Evolutionary conservation across 2,329 filamentous ascomycete genomes (phyloP), one percentile per base, ranked within the genome.

Genomic region (Xylaria sp.): DNA sequence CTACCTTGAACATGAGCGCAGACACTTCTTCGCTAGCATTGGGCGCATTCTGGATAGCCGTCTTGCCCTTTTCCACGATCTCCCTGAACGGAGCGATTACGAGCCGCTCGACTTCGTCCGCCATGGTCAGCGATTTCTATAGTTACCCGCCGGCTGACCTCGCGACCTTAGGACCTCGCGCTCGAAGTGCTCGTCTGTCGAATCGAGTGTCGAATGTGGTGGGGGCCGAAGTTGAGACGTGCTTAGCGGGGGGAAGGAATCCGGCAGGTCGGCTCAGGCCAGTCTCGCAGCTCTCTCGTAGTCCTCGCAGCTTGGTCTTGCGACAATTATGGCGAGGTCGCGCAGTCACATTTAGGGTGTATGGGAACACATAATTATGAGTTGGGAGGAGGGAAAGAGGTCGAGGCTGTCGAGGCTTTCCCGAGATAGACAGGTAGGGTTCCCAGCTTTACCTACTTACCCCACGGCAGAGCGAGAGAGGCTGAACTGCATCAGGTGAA

Each of bases 21-120:
- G 64, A 60, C 8, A 62, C 62, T 39, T 75, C 69, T 20, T 72
- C 65, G 50, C 74, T 71, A 38, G 69, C 75, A 19, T 58, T 60
- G 13, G 68, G 59, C 8, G 78, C 78, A 72, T 82, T 82, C 21
- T 74, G 71, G 44, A 77, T 63, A 0, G 81, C 80, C 9, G 63
- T 54, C 29, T 70, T 76, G 26, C 76, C 80, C 70, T 81, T 82
- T 40, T 79, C 76, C 47, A 81, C 75, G 50, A 83, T 76, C 41
- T 83, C 79, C 48, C 69, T 73, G 61, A 83, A 84, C 22, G 80
- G 79, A 34, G 72, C 72, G 22, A 82, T 68, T 37, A 82, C 76
- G 42, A 83, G 75, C 47, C 65, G 63, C 29, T 71, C 69, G 54
- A 67, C 66, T 59, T 70, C 67, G 52, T 71, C 66, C 24, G 64